phyloP scores from a whole-genome alignment of 2,329 filamentous ascomycete genomes.

The Fusarium austroafricanum region DNA sequence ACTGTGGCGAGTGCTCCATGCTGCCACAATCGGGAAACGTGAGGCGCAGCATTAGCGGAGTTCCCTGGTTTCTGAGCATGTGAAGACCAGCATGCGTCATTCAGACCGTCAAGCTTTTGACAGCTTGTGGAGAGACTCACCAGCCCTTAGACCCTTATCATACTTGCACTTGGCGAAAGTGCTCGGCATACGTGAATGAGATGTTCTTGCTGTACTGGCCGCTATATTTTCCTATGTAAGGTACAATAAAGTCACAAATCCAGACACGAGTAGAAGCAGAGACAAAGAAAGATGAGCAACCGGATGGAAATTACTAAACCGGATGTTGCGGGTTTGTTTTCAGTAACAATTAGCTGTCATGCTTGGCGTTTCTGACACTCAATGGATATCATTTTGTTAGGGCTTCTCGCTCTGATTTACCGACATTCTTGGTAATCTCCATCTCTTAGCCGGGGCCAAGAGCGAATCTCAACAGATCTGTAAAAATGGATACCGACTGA shows the following conservation, averaged over 20 bases:
- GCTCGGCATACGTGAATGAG: background rate
- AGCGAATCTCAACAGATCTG: conserved; percentile 42
- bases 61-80: conserved; percentile 33
- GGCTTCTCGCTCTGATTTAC: conserved; percentile 18
- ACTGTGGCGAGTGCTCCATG: background rate
- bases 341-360: conserved; percentile 26
- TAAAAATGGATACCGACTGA: conserved; percentile 31
- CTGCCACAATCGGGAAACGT: background rate
- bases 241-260: background rate
- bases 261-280: background rate
- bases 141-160: background rate
- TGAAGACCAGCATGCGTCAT: conserved; percentile 44
- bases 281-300: conserved; percentile 11
- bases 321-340: conserved; percentile 24
- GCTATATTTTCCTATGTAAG: background rate
- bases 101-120: conserved; percentile 20
- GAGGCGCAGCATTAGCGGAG: conserved; percentile 29
- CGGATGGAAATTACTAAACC: conserved; percentile 11
- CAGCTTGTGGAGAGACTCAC: conserved; percentile 13
- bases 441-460: conserved; percentile 11
- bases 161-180: background rate
- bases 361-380: conserved; percentile 34
- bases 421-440: conserved; percentile 11
- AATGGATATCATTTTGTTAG: conserved; percentile 21
- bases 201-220: background rate